Conservation (phyloP, 176 grass and related monocot genomes). For the Pontederia crassipes region DNA sequence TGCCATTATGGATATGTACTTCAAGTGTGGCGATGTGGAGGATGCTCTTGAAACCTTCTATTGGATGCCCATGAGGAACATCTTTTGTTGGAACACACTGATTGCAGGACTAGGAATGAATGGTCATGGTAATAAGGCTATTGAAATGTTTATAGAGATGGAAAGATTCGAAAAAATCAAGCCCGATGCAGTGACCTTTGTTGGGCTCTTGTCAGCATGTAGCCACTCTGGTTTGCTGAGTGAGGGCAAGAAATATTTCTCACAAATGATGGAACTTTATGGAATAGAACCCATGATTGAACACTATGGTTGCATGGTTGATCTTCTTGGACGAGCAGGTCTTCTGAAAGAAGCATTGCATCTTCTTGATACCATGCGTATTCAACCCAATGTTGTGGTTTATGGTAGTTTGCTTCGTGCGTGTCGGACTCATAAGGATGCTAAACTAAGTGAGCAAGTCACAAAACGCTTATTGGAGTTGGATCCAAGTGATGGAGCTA, state of each 20-base stretch:
- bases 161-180: constrained; percentile 1
- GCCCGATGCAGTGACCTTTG: constrained; percentile 16
- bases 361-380: constrained; percentile 6
- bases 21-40: constrained; percentile 13
- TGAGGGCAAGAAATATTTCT: constrained; percentile 10
- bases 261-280: constrained; percentile 3
- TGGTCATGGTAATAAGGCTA: constrained; percentile 2
- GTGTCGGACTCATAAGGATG: constrained; percentile 6
- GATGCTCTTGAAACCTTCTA: constrained; percentile 5
- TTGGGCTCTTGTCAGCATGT: constrained; percentile 10
- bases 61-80: constrained; percentile 13
- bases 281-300: constrained; percentile 13
- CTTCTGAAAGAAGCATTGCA: constrained; percentile 11
- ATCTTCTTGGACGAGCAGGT: constrained; percentile 6
- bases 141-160: constrained; percentile 2
- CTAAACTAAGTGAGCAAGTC: constrained; percentile 2
- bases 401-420: constrained; percentile 14
- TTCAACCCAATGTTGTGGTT: constrained; percentile 12
- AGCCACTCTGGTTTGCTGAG: constrained; percentile 10
- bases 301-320: constrained; percentile 17
- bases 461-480: constrained; percentile 4
- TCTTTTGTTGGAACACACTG: constrained; percentile 17
- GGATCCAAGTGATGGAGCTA: constrained; percentile 10
- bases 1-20: constrained; percentile 19
- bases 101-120: constrained; percentile 11